Evolutionary conservation across 1,284 basidiomycete genomes (phyloP).

Genomic region (Cystobasidiaceae sp.): DNA sequence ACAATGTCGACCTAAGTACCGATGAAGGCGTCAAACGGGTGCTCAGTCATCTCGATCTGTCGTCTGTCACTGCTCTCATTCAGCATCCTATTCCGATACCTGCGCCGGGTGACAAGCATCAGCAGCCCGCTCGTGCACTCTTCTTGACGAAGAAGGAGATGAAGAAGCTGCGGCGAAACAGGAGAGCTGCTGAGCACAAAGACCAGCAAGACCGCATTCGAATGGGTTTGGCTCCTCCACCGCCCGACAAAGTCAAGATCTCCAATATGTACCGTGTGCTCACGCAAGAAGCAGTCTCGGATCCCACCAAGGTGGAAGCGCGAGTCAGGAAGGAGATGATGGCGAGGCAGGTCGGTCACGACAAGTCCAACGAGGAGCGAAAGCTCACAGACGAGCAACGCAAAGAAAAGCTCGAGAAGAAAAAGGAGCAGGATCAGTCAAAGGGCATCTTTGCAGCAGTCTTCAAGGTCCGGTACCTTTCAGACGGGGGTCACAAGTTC

Average conservation of each 20-base stretch:
- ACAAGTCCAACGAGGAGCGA: conserved; percentile 82
- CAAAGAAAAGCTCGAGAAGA: conserved; percentile 74
- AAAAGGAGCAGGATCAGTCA: conserved; percentile 78
- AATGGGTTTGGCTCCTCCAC: conserved; percentile 93
- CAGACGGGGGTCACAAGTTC: conserved; percentile 89
- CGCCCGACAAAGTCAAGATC: conserved; percentile 94
- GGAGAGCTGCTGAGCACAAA: conserved; percentile 80
- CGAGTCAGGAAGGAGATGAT: conserved; percentile 88
- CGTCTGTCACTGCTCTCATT: conserved; percentile 82
- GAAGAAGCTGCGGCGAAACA: conserved; percentile 92
- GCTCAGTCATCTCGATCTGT: conserved; percentile 52
- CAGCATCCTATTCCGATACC: conserved; percentile 97
- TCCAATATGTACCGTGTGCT: conserved; percentile 97
- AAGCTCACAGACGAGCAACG: conserved; percentile 87
- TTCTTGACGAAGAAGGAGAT: conserved; percentile 89
- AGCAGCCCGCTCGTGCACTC: conserved; percentile 67
- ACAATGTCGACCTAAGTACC: conserved; percentile 51
- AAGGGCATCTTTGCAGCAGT: conserved; percentile 72
- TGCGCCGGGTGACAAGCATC: conserved; percentile 77
- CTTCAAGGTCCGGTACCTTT: conserved; percentile 71
- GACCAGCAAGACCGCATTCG: conserved; percentile 92
- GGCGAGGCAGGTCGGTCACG: conserved; percentile 78
- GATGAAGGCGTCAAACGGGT: conserved; percentile 11
- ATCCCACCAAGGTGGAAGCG: conserved; percentile 95
- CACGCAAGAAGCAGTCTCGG: conserved; percentile 91